Evolutionary conservation across 345 rosid species (phyloP).

Genomic region (Lepidium didymum): DNA sequence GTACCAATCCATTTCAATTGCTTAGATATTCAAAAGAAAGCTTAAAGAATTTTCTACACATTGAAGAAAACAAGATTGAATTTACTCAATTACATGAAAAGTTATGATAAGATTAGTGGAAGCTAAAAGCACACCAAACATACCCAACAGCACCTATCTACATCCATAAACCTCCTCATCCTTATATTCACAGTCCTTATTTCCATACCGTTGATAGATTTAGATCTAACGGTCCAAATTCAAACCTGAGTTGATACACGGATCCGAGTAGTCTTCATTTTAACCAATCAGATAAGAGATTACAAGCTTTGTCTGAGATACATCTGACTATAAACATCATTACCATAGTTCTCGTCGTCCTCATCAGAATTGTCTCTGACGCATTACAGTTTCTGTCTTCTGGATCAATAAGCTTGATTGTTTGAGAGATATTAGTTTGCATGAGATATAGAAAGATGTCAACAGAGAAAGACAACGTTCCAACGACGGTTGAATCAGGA

Average conservation of each 20-base stretch:
- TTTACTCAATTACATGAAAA: conserved; percentile 12
- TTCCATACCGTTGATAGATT: conserved; percentile 39
- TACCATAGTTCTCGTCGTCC: conserved; percentile 19
- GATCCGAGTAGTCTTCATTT: conserved; percentile 41
- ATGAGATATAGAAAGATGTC: not conserved
- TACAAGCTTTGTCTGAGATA: conserved; percentile 30
- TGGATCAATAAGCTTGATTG: not conserved
- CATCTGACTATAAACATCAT: conserved; percentile 44
- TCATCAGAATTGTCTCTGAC: conserved; percentile 15
- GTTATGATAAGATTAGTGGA: conserved; percentile 29
- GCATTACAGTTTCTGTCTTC: not conserved
- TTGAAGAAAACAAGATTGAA: conserved; percentile 9
- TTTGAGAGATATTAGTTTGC: not conserved
- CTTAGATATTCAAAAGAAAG: conserved; percentile 31
- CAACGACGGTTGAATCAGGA: conserved; percentile 37
- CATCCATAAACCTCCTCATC: conserved; percentile 14
- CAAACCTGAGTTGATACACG: conserved; percentile 30
- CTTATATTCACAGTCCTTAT: not conserved
- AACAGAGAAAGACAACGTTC: conserved; percentile 18
- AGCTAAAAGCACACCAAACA: conserved; percentile 70
- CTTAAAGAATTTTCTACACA: conserved; percentile 37
- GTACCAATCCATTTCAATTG: not conserved
- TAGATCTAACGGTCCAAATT: conserved; percentile 54
- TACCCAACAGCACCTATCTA: conserved; percentile 23
- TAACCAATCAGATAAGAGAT: conserved; percentile 47